Evolutionary conservation across 2,329 filamentous ascomycete genomes (phyloP), one percentile per base, ranked within the genome.

Genomic region (Gaeumannomyces tritici): DNA sequence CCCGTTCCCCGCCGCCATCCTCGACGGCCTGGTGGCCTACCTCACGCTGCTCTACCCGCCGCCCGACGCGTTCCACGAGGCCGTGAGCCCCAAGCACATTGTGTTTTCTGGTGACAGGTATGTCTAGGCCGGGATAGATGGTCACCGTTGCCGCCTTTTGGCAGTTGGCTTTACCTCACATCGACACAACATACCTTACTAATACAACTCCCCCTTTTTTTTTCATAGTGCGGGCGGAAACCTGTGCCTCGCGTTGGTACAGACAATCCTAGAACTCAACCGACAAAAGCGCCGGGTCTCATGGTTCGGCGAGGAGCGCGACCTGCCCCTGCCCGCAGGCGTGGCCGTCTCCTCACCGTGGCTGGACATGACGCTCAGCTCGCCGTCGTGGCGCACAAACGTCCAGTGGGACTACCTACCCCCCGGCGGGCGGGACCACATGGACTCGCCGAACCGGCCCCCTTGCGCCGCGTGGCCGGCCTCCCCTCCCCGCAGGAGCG

Each of bases 1-100:
- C 64, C 83, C 89, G 0, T 95, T 95, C 70, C 90, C 90, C 0
- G 79, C 88, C 0, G 89, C 89, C 1, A 73, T 95, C 8, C 75
- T 93, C 56, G 90, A 95, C 70, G 88, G 83, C 1, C 74, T 93
- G 12, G 78, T 88, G 35, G 85, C 88, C 0, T 95, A 93, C 69
- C 79, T 95, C 47, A 83, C 83, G 0, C 78, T 93, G 8, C 78
- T 95, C 1, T 87, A 91, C 68, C 90, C 90, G 15, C 87, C 88
- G 0, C 77, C 83, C 0, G 87, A 81, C 24, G 82, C 89, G 0
- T 81, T 85, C 57, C 90, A 95, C 71, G 77, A 81, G 18, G 76
- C 89, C 2, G 82, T 93, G 1, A 75, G 79, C 7, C 79, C 90
- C 0, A 76, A 79, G 55, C 78, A 90, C 62, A 87, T 95, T 55